Evolutionary conservation across 768 basidiomycete genomes (phyloP).

Genomic region (Leccinum aurantiacum): DNA sequence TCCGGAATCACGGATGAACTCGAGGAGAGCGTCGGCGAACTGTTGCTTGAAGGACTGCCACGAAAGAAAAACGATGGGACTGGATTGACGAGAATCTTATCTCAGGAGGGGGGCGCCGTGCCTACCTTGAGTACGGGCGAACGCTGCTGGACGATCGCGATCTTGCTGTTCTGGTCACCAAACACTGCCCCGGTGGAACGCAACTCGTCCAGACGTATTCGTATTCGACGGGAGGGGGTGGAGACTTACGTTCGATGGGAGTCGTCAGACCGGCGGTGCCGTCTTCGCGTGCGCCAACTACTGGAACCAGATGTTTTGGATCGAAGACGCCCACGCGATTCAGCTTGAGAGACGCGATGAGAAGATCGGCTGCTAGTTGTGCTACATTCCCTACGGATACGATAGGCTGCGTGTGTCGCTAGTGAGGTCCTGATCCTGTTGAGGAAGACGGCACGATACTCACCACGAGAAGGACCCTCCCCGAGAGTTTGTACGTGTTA

Average conservation of each 20-base stretch:
- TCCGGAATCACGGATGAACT: conserved; percentile 53
- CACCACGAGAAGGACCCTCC: conserved; percentile 33
- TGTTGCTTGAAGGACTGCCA: conserved; percentile 64
- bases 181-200: conserved; percentile 49
- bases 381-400: conserved; percentile 81
- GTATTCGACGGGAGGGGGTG: neutral
- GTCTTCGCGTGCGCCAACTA: conserved; percentile 71
- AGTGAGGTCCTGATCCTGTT: neutral
- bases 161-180: conserved; percentile 45
- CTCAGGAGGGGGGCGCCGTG: neutral
- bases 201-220: conserved; percentile 1
- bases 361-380: conserved; percentile 75
- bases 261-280: conserved; percentile 62
- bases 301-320: conserved; percentile 60
- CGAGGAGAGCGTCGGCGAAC: conserved; percentile 56
- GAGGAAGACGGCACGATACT: conserved; percentile 2
- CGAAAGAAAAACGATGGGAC: neutral
- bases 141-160: conserved; percentile 75
- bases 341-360: conserved; percentile 66
- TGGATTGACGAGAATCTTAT: neutral
- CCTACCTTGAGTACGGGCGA: conserved; percentile 77
- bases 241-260: conserved; percentile 67
- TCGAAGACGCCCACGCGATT: conserved; percentile 63
- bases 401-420: conserved; percentile 47
- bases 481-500: conserved; percentile 26